Percentiles rank a stretch among this genome's conserved stretches.
phyloP scores from a whole-genome alignment of 345 rosid species.

The Eucalyptus grandis region DNA sequence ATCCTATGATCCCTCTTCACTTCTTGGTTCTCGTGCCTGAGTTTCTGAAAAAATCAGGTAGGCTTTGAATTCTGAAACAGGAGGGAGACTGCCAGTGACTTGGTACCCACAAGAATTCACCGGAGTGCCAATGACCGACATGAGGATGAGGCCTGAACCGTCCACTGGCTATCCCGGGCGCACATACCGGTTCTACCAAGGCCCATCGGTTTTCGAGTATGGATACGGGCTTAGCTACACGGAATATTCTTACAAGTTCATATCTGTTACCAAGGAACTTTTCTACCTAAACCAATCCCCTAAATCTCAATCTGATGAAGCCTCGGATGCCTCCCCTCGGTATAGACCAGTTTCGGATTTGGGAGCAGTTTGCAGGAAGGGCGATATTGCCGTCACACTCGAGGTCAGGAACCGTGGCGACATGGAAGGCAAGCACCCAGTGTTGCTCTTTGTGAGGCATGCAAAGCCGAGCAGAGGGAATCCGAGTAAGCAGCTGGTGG shows the following conservation, averaged over 20 bases:
- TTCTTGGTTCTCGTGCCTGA: neutral
- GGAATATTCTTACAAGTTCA: slow-evolving; percentile 40
- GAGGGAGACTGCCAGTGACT: slow-evolving; percentile 83
- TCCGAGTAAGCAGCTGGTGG: slow-evolving; percentile 55
- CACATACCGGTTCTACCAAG: slow-evolving; percentile 75
- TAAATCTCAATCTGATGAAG: neutral
- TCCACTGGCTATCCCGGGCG: slow-evolving; percentile 70
- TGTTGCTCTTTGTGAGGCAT: slow-evolving; percentile 49
- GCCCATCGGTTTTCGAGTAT: slow-evolving; percentile 46
- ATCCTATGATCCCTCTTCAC: neutral
- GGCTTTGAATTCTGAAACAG: slow-evolving; percentile 7
- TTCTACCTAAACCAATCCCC: slow-evolving; percentile 26
- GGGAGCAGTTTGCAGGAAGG: slow-evolving; percentile 28
- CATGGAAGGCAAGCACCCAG: slow-evolving; percentile 64
- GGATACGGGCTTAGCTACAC: slow-evolving; percentile 82
- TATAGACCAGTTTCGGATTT: slow-evolving; percentile 34
- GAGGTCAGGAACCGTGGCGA: slow-evolving; percentile 48
- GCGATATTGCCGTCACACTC: slow-evolving; percentile 25
- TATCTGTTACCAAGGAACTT: neutral
- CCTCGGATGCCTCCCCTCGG: neutral
- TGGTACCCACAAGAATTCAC: slow-evolving; percentile 73
- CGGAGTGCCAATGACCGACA: slow-evolving; percentile 72
- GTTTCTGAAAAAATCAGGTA: neutral
- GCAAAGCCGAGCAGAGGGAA: slow-evolving; percentile 30
- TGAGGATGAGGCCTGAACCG: slow-evolving; percentile 66